Conservation (phyloP, 768 basidiomycete species). For the Guyanaporus albipodus region DNA sequence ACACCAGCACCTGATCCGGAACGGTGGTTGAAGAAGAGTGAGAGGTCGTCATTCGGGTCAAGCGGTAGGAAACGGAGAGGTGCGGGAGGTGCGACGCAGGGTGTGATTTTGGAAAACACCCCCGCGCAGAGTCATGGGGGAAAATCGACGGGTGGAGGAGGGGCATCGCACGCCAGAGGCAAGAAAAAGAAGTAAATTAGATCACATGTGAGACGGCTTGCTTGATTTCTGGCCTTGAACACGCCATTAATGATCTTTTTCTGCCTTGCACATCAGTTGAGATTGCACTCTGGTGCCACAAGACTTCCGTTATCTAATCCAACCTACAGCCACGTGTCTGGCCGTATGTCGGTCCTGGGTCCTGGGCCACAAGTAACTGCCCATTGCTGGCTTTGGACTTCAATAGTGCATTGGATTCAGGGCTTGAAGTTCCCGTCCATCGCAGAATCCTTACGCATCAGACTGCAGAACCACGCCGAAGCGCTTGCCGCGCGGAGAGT, state of each 20-base stretch:
- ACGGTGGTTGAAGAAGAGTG: constrained; percentile 85
- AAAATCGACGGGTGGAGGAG: constrained; percentile 35
- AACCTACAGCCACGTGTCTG: constrained; percentile 16
- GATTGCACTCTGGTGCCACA: constrained; percentile 21
- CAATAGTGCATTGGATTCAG: constrained; percentile 1
- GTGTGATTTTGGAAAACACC: constrained; percentile 35
- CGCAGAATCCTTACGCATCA: background rate
- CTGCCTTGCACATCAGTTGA: constrained; percentile 16
- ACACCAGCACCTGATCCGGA: constrained; percentile 84
- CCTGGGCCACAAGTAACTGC: background rate
- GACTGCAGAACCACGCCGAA: background rate
- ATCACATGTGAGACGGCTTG: constrained; percentile 19
- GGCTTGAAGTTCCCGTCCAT: background rate
- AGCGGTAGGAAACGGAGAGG: constrained; percentile 52
- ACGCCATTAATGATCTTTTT: constrained; percentile 22
- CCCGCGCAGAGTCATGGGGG: constrained; percentile 29
- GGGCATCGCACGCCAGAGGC: constrained; percentile 42
- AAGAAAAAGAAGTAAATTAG: constrained; percentile 65
- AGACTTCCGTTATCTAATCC: constrained; percentile 30
- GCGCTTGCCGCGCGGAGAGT: constrained; percentile 11
- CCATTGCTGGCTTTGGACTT: background rate
- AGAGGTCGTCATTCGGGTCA: constrained; percentile 54
- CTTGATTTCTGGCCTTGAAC: constrained; percentile 15
- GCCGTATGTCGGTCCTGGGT: background rate
- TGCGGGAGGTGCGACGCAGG: constrained; percentile 68